Evolutionary conservation across 2,329 filamentous ascomycete species (phyloP), one percentile per base, ranked within the genome.

Genomic region (Cercospora beticola): DNA sequence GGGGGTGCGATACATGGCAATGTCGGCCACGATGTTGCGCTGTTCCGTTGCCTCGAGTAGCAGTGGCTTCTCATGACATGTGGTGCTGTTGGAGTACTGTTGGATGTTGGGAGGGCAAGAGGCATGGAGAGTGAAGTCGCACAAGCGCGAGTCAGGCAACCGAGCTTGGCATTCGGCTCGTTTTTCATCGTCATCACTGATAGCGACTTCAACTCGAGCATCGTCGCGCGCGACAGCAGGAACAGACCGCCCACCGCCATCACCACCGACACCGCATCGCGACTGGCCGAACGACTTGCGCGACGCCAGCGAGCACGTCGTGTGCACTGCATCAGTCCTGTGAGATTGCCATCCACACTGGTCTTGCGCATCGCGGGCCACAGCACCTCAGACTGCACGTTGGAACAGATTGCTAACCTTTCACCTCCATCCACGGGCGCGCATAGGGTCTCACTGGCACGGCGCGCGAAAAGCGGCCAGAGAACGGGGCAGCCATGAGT

Each of bases 401-500:
- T 59, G 62, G 62, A 56, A 67, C 62, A 71, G 72, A 67, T 71
- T 62, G 75, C 75, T 76, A 76, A 74, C 76, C 68, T 73, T 70
- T 71, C 61, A 66, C 71, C 73, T 71, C 65, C 67, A 61, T 49
- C 54, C 7, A 58, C 23, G 12, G 2, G 54, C 26, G 54, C 8
- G 16, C 6, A 58, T 28, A 58, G 54, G 26, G 8, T 10, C 30
- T 21, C 30, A 12, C 3, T 30, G 30, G 3, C 26, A 30, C 54
- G 65, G 33, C 62, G 30, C 68, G 65, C 52, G 31, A 9, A 28
- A 33, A 26, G 26, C 10, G 5, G 12, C 5, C 21, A 7, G 46
- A 28, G 30, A 10, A 64, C 33, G 61, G 65, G 70, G 70, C 74
- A 77, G 71, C 54, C 72, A 81, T 81, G 82, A 81, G 82, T 70